phyloP scores from a whole-genome alignment of 495 filamentous ascomycete species.

The Wilcoxina mikolae region DNA sequence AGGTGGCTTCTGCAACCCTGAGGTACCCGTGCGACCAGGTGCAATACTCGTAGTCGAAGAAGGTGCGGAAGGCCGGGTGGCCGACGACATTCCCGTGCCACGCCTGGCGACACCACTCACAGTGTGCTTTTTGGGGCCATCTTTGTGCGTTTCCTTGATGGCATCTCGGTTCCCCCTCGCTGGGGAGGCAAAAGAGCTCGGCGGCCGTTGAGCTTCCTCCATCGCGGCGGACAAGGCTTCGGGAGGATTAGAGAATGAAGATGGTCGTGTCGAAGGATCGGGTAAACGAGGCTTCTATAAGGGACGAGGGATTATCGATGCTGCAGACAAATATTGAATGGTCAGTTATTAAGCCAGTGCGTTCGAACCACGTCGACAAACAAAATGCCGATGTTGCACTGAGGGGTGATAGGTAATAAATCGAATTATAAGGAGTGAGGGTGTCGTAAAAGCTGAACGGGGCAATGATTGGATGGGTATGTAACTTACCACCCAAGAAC shows the following conservation, averaged over 20 bases:
- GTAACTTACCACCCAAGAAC: too few species aligned
- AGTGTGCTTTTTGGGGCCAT: slow-evolving; percentile 16
- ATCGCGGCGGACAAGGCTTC: neutral
- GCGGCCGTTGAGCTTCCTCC: neutral
- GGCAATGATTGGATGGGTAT: too few species aligned
- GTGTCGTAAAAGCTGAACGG: too few species aligned
- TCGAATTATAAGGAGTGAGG: too few species aligned
- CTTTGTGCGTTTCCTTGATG: slow-evolving; percentile 13
- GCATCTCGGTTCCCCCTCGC: neutral
- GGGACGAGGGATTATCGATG: neutral
- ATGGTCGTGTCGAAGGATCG: neutral
- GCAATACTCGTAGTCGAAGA: slow-evolving; percentile 4
- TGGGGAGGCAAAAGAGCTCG: neutral
- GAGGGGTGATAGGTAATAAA: too few species aligned
- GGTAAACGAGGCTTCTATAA: neutral
- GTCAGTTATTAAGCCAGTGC: neutral
- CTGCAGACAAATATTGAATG: neutral
- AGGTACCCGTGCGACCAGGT: slow-evolving; percentile 6
- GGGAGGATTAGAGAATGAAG: too few species aligned
- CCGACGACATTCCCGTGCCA: slow-evolving; percentile 8
- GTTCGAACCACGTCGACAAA: neutral
- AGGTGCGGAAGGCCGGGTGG: slow-evolving; percentile 1
- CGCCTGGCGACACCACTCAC: slow-evolving; percentile 20
- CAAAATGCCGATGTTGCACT: neutral
- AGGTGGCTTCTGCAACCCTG: slow-evolving; percentile 19